phyloP scores from a whole-genome alignment of 164 flowering plant genomes.

The Litsea cubeba region DNA sequence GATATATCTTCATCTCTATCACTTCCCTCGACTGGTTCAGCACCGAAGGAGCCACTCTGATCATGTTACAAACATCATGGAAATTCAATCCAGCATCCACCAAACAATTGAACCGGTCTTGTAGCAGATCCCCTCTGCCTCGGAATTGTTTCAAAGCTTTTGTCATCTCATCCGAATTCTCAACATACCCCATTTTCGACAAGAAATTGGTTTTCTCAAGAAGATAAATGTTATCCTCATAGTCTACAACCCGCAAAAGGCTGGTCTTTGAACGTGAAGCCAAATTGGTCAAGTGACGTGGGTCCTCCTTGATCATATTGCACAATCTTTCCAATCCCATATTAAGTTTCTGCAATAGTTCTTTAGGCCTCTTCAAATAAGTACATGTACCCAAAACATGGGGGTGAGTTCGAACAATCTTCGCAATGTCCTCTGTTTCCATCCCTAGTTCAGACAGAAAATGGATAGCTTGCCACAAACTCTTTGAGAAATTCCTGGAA shows the following conservation, averaged over 20 bases:
- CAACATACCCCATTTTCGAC: slow-evolving; percentile 44
- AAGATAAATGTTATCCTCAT: slow-evolving; percentile 14
- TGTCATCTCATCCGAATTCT: slow-evolving; percentile 42
- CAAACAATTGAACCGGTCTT: slow-evolving; percentile 64
- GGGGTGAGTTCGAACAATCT: slow-evolving; percentile 32
- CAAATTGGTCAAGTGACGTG: slow-evolving; percentile 46
- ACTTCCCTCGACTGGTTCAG: slow-evolving; percentile 43
- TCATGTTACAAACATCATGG: slow-evolving; percentile 43
- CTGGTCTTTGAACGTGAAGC: slow-evolving; percentile 29
- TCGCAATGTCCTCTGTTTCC: slow-evolving; percentile 39
- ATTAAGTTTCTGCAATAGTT: slow-evolving; percentile 31
- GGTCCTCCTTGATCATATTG: slow-evolving; percentile 46
- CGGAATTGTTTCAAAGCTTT: slow-evolving; percentile 48
- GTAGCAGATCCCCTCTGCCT: slow-evolving; percentile 59
- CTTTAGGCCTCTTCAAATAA: slow-evolving; percentile 34
- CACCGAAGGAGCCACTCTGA: slow-evolving; percentile 49
- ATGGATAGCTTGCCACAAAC: slow-evolving; percentile 35
- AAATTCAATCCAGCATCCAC: slow-evolving; percentile 52
- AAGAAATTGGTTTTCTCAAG: slow-evolving; percentile 47
- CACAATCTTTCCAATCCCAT: slow-evolving; percentile 40
- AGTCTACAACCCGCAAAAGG: slow-evolving; percentile 18
- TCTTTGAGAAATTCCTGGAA: slow-evolving; percentile 32
- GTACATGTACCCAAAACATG: slow-evolving; percentile 40
- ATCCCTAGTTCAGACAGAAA: slow-evolving; percentile 50
- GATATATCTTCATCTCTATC: slow-evolving; percentile 45